These are phyloP conservation scores for Cordyceps cicadae DNA, from an alignment of 2,329 filamentous ascomycete species.

Conservation along the genomic window DNA sequence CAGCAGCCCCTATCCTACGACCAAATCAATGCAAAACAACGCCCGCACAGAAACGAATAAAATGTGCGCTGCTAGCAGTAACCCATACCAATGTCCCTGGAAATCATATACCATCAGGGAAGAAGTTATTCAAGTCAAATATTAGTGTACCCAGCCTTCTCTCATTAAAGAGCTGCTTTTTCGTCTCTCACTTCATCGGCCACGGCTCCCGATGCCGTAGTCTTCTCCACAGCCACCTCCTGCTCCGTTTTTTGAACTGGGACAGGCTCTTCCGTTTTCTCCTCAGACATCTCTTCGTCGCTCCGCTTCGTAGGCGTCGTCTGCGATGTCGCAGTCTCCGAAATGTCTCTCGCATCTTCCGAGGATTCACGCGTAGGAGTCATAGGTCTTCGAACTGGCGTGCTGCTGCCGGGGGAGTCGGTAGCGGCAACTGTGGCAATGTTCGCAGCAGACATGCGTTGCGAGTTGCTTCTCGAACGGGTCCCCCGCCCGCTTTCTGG, in stretches of 20 bases:
- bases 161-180: neutral
- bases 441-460: conserved; percentile 18
- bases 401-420: conserved; percentile 7
- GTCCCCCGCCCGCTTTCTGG: conserved; percentile 19
- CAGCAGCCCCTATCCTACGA: no score
- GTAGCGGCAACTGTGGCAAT: conserved; percentile 1
- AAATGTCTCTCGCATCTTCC: conserved; percentile 11
- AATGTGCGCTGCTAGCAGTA: neutral
- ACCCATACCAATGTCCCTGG: neutral
- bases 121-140: neutral
- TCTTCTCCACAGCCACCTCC: neutral
- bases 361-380: conserved; percentile 17
- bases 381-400: conserved; percentile 16
- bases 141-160: neutral
- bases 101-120: neutral
- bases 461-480: conserved; percentile 24
- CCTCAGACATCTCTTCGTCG: neutral
- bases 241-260: neutral
- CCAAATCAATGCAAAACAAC: conserved; percentile 1
- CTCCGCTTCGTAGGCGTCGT: neutral
- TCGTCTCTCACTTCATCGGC: neutral
- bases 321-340: neutral
- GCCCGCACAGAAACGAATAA: neutral
- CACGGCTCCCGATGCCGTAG: neutral
- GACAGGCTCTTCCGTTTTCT: neutral